Evolutionary conservation across 129 eudicot species (phyloP), one percentile per base, ranked within the genome.

Genomic region (Chrysanthemum makinoi): DNA sequence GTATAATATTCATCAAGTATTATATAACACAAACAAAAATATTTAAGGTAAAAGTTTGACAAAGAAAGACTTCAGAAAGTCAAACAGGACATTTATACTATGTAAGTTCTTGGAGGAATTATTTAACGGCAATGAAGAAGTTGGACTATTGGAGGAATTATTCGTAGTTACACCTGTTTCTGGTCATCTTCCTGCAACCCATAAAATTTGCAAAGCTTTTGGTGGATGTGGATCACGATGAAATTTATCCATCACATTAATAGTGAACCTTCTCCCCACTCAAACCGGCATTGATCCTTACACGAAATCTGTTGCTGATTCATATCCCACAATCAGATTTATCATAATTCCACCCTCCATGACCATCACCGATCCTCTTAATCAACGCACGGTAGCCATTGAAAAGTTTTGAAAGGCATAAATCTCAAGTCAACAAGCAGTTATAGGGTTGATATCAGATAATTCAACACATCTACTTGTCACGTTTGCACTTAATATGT

Each of bases 181-280:
- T 12, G 57, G 82, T 22, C 82, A 81, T 69, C 52, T 81, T 17
- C 54, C 65, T 9, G 58, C 85, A 13, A 2, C n/a, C 58, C 4
- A 53, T 60, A 20, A 62, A 76, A 64, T 71, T 81, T 18, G 78
- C 85, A 22, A 76, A 71, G 46, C 69, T 10, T 64, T 59, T 81
- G 30, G 52, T 76, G 10, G 67, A 49, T 26, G 2, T 24, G 28
- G 28, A 24, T 24, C 63, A 68, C 12, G 72, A 81, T 35, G 61
- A 59, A 30, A 46, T 75, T 39, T 76, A 44, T 72, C 75, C 14
- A 39, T 81, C 30, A 81, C 81, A n/a, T 22, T 81, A 54, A 66
- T 81, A 14, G 24, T 76, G 1, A 76, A 76, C n/a, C 61, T 49
- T 20, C 69, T 65, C 18, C 17, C 44, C 6, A 18, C 14, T 35